Base-by-base conservation (phyloP, 306 rosid genomes). In the Dicorynia guianensis region DNA sequence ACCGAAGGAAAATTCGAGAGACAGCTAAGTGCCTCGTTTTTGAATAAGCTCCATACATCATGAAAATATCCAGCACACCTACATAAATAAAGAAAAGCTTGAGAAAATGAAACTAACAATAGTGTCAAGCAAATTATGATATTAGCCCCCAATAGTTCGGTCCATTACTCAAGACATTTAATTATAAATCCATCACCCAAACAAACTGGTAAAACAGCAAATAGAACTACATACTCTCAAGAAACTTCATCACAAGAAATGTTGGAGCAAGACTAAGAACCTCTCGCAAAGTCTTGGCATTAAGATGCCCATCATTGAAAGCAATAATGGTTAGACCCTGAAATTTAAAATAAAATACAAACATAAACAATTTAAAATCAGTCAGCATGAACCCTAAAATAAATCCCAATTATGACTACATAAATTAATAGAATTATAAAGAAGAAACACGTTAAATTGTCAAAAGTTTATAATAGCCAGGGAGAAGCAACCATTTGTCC, bases 31-130 rank as follows among this genome's bases (percentile, higher is more conserved):
- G 83, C 58, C 97, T 85, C 10, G 97, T 77, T 17, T 97, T 94
- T 80, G 90, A 77, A 82, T 94, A 94, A 61, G 98, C 98, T 43
- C 98, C 98, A 82, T 86, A 90, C 98, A 94, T 94, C 98, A 94
- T 94, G 55, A 85, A 46, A 79, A 94, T 81, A 73, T 94, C 98
- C 69, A 94, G 85, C 79, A 94, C 93, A 86, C 98, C 98, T 94
- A 79, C 67, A 67, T 34, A 39, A 67, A 43, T 46, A 80, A 75
- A 60, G 12, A 49, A 18, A 43, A 63, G 58, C 66, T 71, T 71
- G 48, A 74, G 79, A 75, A 50, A 42, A 38, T 43, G 46, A 64
- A 66, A 17, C 15, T 36, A 39, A 4, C 4, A 4, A 36, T 0
- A 8, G 54, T 15, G 40, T 17, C 25, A 66, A 39, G 50, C 53